These are phyloP conservation scores for Calonectria leucothoes DNA, from an alignment of 2,329 filamentous ascomycete genomes.

Conservation along the genomic window DNA sequence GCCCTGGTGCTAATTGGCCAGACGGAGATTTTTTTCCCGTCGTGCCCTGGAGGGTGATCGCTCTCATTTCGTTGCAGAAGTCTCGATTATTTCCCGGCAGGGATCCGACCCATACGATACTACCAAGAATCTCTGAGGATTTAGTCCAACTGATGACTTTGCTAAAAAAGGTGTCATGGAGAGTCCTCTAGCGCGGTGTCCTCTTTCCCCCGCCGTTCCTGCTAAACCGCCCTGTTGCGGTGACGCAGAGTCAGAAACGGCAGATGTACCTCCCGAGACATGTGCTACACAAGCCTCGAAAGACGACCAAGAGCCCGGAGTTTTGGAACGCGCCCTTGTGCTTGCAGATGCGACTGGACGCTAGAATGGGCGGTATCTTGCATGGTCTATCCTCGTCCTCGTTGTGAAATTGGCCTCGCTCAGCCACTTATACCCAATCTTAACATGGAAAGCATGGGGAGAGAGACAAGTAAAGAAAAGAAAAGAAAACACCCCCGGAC, in stretches of 20 bases:
- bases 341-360: conserved; percentile 33
- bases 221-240: conserved; percentile 23
- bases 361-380: conserved; percentile 24
- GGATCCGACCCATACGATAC: conserved; percentile 9
- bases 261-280: conserved; percentile 33
- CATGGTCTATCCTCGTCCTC: conserved; percentile 28
- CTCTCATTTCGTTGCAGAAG: conserved; percentile 23
- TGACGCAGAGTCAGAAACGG: conserved; percentile 29
- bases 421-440: not conserved
- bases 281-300: conserved; percentile 30
- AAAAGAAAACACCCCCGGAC: not conserved
- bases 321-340: conserved; percentile 39
- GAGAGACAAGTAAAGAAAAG: not conserved
- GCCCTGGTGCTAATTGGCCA: conserved; percentile 22
- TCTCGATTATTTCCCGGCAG: conserved; percentile 28
- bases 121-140: conserved; percentile 21
- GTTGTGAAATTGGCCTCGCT: conserved; percentile 16
- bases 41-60: conserved; percentile 14
- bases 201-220: conserved; percentile 3
- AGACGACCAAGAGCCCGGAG: conserved; percentile 33
- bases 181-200: not conserved
- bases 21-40: conserved; percentile 32
- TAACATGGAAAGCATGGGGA: not conserved
- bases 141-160: conserved; percentile 15
- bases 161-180: not conserved